Evolutionary conservation across 2,329 filamentous ascomycete species (phyloP).

Genomic region (Monilinia vaccinii-corymbosi): DNA sequence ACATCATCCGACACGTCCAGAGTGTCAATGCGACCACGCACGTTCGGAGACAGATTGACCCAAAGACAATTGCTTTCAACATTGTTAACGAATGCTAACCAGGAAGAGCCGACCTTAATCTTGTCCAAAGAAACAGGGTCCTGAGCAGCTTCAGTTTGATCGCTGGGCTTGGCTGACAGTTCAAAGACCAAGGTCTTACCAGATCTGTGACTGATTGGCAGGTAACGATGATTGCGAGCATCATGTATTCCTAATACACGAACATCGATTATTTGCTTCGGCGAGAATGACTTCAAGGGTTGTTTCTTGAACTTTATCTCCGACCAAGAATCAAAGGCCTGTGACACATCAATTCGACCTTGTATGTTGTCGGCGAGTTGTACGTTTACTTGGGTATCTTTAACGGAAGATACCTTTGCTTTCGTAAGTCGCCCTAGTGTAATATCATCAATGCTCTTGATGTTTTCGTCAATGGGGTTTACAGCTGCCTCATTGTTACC

Average conservation of each 20-base stretch:
- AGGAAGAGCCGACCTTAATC: conserved; percentile 60
- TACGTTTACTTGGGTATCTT: conserved; percentile 88
- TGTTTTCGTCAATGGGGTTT: conserved; percentile 56
- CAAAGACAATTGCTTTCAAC: conserved; percentile 70
- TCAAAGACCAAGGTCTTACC: conserved; percentile 75
- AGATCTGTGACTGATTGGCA: conserved; percentile 80
- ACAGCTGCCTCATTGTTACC: conserved; percentile 34
- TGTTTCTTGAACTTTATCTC: conserved; percentile 75
- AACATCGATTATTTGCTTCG: conserved; percentile 62
- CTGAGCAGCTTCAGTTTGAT: conserved; percentile 42
- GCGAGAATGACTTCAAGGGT: conserved; percentile 66
- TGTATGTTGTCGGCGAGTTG: conserved; percentile 78
- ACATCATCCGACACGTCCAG: conserved; percentile 85
- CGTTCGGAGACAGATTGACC: conserved; percentile 82
- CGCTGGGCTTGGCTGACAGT: conserved; percentile 68
- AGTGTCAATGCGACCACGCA: conserved; percentile 73
- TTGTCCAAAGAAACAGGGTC: conserved; percentile 62
- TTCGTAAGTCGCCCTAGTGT: conserved; percentile 63
- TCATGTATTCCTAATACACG: conserved; percentile 83
- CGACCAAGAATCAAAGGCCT: conserved; percentile 81
- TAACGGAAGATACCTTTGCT: conserved; percentile 73
- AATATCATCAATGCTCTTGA: conserved; percentile 62
- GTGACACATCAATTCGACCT: conserved; percentile 87
- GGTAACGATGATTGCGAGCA: conserved; percentile 79
- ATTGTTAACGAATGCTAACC: conserved; percentile 88